Evolutionary conservation across 768 basidiomycete genomes (phyloP), one percentile per base, ranked within the genome.

Genomic region (Phanerochaete sordida): DNA sequence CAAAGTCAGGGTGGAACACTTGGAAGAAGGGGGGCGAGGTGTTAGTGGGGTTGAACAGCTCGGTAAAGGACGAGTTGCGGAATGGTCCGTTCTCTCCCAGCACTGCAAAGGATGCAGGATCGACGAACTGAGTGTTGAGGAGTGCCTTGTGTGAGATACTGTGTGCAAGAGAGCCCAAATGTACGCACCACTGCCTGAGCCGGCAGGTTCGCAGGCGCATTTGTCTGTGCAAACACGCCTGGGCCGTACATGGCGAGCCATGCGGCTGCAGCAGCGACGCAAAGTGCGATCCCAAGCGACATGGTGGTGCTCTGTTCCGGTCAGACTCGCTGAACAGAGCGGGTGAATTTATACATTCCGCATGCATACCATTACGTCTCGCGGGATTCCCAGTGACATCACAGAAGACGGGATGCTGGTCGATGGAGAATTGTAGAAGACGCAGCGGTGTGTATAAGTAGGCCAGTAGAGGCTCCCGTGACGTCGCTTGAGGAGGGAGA

Each of bases 21-120:
- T 84, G 82, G 72, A 91, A 87, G 66, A 87, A 82, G 0, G 85
- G 84, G 15, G 81, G 75, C n/a, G 70, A 70, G 37, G 79, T 77
- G 65, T 81, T 80, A 19, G 84, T 86, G 1, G 87, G 88, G 64
- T 87, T 85, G 72, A 85, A 84, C 49, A 79, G 76, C 13, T 75
- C 66, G 12, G 59, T 60, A 44, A 63, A 61, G 16, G 65, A 54
- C 31, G 74, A 71, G 30, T 72, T 66, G 59, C 78, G 75, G 60
- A 72, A 73, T 3, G 69, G 27, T 58, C 77, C 72, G 75, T 74
- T 77, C 16, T 75, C 64, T 6, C 79, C 79, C 8, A 86, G 66
- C 11, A 85, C 85, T 19, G 79, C 78, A 61, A 84, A 84, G 2
- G 77, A 73, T 8, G 69, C 75, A 27, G 83, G 82, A 59, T 83